Evolutionary conservation across 768 basidiomycete genomes (phyloP).

Genomic region (Erythrobasidium yunnanense): DNA sequence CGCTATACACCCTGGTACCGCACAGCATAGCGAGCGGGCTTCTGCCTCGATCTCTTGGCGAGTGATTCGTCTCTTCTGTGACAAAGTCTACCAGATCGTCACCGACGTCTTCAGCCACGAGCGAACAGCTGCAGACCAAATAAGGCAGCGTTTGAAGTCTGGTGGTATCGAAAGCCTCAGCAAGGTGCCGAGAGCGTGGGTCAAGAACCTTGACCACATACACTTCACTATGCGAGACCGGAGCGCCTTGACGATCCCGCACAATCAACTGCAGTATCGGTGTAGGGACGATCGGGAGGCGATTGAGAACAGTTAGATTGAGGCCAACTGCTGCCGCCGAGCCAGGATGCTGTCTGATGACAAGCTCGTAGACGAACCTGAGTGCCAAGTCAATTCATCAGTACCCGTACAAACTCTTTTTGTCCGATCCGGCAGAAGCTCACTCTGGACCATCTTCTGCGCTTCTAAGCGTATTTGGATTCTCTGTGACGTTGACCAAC

Average conservation of each 20-base stretch:
- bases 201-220: slow-evolving; percentile 4
- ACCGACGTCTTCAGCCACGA: not conserved
- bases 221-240: not conserved
- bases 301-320: not conserved
- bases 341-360: slow-evolving; percentile 24
- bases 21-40: slow-evolving; percentile 19
- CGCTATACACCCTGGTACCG: slow-evolving; percentile 16
- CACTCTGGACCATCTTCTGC: not conserved
- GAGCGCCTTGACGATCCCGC: slow-evolving; percentile 1
- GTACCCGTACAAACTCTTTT: too few relatives aligned
- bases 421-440: too few relatives aligned
- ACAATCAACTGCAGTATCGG: slow-evolving; percentile 19
- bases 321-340: slow-evolving; percentile 21
- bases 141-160: slow-evolving; percentile 15
- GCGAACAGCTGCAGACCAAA: slow-evolving; percentile 16
- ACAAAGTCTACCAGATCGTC: not conserved
- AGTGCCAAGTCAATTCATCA: too few relatives aligned
- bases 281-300: slow-evolving; percentile 25
- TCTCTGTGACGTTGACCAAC: not conserved
- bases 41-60: not conserved
- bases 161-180: too few relatives aligned
- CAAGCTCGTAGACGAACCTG: slow-evolving; percentile 14
- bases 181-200: too few relatives aligned
- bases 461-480: not conserved
- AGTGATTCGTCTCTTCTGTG: not conserved